phyloP scores from a whole-genome alignment of 768 basidiomycete genomes.

The Kwoniella shandongensis region DNA sequence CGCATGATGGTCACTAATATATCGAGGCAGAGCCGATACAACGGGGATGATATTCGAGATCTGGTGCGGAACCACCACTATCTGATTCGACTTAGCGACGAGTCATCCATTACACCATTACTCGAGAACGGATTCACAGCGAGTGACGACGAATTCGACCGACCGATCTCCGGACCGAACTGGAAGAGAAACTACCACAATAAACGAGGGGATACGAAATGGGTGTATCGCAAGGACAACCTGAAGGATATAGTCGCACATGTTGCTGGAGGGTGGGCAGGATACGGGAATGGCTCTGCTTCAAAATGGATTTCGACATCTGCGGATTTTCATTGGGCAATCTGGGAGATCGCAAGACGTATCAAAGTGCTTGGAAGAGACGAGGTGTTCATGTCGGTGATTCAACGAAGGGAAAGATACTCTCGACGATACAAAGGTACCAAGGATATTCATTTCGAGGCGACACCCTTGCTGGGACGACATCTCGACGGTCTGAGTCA shows the following conservation, averaged over 20 bases:
- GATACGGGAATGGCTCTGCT: background rate
- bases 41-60: no score
- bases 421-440: background rate
- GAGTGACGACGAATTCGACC: background rate
- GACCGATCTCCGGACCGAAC: background rate
- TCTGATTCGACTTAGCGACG: slow-evolving; percentile 1
- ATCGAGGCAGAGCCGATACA: no score
- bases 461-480: background rate
- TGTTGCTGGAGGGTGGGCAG: slow-evolving; percentile 10
- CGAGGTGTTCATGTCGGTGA: background rate
- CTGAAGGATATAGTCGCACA: background rate
- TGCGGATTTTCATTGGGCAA: slow-evolving; percentile 3
- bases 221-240: background rate
- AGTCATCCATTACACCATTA: background rate
- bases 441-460: background rate
- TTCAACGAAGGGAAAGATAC: background rate
- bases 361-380: background rate
- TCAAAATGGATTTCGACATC: slow-evolving; percentile 18
- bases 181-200: slow-evolving; percentile 2
- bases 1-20: no score
- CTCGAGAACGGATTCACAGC: slow-evolving; percentile 8
- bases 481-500: background rate
- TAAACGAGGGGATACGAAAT: background rate
- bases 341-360: slow-evolving; percentile 14
- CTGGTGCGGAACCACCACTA: background rate